These are phyloP conservation scores for Leishmania major DNA, from an alignment of 208 protist species.

Conservation along the genomic window DNA sequence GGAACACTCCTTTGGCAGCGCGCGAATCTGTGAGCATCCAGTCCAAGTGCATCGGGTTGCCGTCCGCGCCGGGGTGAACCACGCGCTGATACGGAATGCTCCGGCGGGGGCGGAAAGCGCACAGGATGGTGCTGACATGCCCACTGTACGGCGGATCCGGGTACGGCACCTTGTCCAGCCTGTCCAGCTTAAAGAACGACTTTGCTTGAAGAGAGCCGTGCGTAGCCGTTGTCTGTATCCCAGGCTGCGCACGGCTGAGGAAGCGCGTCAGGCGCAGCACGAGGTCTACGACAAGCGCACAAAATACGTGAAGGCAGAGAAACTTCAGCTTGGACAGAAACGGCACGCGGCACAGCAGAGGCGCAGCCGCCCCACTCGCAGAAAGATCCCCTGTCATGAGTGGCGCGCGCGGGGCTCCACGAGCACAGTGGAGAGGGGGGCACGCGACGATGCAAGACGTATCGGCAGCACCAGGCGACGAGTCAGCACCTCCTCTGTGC, in stretches of 20 bases:
- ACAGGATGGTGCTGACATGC: slow-evolving; percentile 66
- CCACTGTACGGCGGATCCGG: slow-evolving; percentile 56
- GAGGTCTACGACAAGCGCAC: slow-evolving; percentile 17
- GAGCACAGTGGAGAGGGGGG: background rate
- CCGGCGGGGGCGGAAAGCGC: slow-evolving; percentile 49
- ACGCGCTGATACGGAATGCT: slow-evolving; percentile 50
- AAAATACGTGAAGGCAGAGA: slow-evolving; percentile 28
- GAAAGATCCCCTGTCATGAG: background rate
- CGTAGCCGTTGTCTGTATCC: background rate
- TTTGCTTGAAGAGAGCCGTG: slow-evolving; percentile 9
- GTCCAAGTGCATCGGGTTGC: slow-evolving; percentile 75
- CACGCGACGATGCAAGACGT: background rate
- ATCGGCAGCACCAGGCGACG: background rate
- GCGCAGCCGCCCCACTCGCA: background rate
- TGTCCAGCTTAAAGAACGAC: slow-evolving; percentile 40
- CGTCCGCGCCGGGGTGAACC: slow-evolving; percentile 48
- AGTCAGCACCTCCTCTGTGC: background rate
- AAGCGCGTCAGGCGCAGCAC: slow-evolving; percentile 7
- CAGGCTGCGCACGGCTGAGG: background rate
- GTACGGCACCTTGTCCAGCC: slow-evolving; percentile 32
- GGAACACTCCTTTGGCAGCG: slow-evolving; percentile 42
- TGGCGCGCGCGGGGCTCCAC: background rate
- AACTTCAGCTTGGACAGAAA: slow-evolving; percentile 34
- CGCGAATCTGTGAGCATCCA: slow-evolving; percentile 38
- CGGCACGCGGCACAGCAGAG: background rate